Evolutionary conservation across 2,329 filamentous ascomycete genomes (phyloP), one percentile per base, ranked within the genome.

Genomic region (Fusarium luffae): DNA sequence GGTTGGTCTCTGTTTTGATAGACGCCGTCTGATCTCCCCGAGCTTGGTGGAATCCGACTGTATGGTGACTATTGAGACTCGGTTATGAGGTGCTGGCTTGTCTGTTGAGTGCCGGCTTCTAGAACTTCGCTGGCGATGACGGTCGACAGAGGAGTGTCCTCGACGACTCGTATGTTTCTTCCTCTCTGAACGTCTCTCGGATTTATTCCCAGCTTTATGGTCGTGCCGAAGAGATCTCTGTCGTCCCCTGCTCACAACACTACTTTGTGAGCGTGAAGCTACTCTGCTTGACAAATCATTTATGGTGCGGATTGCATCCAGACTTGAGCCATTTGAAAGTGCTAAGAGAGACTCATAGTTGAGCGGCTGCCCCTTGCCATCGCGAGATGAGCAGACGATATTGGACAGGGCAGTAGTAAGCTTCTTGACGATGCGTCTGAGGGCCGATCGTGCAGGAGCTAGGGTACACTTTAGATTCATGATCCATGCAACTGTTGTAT

Each of bases 251-350:
- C 68, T 74, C 51, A 65, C 57, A 16, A 67, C 21, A 42, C 71
- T 72, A 47, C 52, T 50, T 54, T 49, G 55, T 43, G 68, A 55
- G 37, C 57, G 72, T 40, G 66, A 71, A 34, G 56, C 62, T 30
- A 76, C 75, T 72, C 74, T 79, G 49, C 72, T 59, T 3, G 85
- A 86, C 27, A 87, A 76, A 18, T 80, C 79, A 52, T 84, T 80
- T 56, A 88, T 86, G 10, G 85, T 79, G 58, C 79, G 78, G 63
- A 87, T 80, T 3, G 85, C 83, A 51, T 86, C 83, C n/a, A 79
- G 63, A 27, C 84, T 79, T 0, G 84, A 86, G 5, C 80, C 75
- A 60, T 82, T 82, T 5, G 85, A 87, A 28, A 87, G 71, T 8
- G 81, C 79, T 63, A 82, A 75, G 28, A 88, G 78, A 4, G 82